Evolutionary conservation across 1,284 basidiomycete species (phyloP).

Genomic region (Volvariella volvacea): DNA sequence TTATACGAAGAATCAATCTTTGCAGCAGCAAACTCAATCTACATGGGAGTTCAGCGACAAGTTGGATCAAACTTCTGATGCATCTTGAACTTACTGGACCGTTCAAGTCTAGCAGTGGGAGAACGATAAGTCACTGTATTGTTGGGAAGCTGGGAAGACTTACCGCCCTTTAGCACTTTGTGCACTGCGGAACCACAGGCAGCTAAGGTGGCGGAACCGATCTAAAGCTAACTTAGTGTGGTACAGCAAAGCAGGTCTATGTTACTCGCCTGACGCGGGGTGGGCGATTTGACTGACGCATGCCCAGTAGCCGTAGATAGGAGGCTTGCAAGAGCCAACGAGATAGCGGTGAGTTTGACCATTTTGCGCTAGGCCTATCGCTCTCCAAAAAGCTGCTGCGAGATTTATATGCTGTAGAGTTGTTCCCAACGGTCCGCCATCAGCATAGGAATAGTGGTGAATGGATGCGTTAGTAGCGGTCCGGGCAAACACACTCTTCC

Average conservation of each 20-base stretch:
- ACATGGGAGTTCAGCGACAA: background rate
- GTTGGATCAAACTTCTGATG: background rate
- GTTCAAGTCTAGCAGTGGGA: constrained; percentile 16
- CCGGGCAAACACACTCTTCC: too few species aligned
- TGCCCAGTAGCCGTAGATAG: constrained; percentile 14
- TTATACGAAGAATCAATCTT: constrained; percentile 24
- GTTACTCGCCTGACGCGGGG: constrained; percentile 18
- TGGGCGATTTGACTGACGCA: constrained; percentile 22
- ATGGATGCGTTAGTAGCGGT: too few species aligned
- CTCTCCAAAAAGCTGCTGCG: too few species aligned
- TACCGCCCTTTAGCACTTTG: constrained; percentile 21
- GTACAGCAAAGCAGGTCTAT: background rate
- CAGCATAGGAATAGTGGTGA: too few species aligned
- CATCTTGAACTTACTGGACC: constrained; percentile 24
- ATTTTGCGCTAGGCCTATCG: too few species aligned
- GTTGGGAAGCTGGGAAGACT: constrained; percentile 1
- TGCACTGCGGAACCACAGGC: constrained; percentile 25
- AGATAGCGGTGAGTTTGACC: background rate
- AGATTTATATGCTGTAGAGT: too few species aligned
- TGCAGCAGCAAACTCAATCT: constrained; percentile 26
- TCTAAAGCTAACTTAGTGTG: constrained; percentile 11
- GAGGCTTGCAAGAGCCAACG: constrained; percentile 3
- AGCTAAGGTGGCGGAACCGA: constrained; percentile 19
- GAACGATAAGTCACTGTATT: background rate
- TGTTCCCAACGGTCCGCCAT: too few species aligned